Base-by-base conservation (phyloP, 116 monocot species). In the Papilionanthe hybrid region DNA sequence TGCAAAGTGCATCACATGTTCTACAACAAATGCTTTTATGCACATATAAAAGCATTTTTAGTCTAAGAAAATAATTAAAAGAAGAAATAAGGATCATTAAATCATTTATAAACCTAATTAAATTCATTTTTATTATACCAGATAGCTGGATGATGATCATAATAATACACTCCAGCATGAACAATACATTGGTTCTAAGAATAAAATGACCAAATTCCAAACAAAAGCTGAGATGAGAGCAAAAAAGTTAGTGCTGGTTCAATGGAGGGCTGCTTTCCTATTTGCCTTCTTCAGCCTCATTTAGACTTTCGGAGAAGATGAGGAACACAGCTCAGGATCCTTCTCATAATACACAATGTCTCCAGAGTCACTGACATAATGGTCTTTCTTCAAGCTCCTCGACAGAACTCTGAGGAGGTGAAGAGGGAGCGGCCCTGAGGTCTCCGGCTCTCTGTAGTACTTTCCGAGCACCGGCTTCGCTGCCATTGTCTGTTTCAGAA, bases 381-480 rank as follows among this genome's bases (percentile, higher is more conserved):
- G 96, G 69, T 96, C 96, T 9, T 42, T 3, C 42, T 82, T 87
- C 72, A 96, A 57, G 74, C 96, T 96, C 72, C 74, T 85, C 7
- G 81, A 78, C 18, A 96, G 60, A 56, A 84, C 83, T 4, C 83
- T 77, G 49, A 96, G 58, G 43, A 96, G 65, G 80, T 93, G 93
- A 27, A 91, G 79, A 30, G 96, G 96, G 13, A 93, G 27, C 4
- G 96, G 91, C 8, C 81, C 86, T 7, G 96, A 96, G 55, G 87
- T 91, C 80, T 90, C 74, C 0, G 96, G 96, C 25, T 93, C 91
- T 63, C 88, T 79, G 87, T 91, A 96, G 82, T 96, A 96, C 75
- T 93, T 91, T 3, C 93, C 96, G 12, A 96, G 81, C 53, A 96
- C 90, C 6, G 88, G 96, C 67, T 82, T 91, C 19, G 91, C 96